phyloP scores from a whole-genome alignment of 106 monocot species.

The Gastrodia elata region DNA sequence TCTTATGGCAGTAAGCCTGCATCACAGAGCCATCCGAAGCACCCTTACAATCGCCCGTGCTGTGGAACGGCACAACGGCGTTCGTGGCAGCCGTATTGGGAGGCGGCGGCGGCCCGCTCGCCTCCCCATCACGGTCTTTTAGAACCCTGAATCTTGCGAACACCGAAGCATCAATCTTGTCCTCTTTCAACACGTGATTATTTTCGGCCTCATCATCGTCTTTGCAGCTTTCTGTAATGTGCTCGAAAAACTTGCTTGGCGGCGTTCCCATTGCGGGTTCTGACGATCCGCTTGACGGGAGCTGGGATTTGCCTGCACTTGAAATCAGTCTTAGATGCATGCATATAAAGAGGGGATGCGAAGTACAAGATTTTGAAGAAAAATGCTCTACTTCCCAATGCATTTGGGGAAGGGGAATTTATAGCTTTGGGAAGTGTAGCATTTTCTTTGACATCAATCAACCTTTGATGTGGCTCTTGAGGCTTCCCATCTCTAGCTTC shows the following conservation, averaged over 20 bases:
- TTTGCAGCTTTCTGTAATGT: too few species aligned
- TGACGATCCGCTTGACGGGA: background rate
- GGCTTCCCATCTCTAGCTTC: constrained; percentile 7
- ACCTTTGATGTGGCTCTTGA: constrained; percentile 6
- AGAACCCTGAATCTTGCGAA: background rate
- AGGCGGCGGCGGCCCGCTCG: background rate
- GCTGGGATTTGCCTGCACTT: background rate
- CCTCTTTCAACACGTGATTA: background rate
- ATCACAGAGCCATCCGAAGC: background rate
- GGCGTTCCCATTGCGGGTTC: background rate
- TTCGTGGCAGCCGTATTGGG: background rate
- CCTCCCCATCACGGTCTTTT: background rate
- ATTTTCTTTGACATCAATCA: too few species aligned
- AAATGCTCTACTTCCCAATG: too few species aligned
- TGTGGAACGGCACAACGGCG: background rate
- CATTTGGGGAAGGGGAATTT: too few species aligned
- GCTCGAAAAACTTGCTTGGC: background rate
- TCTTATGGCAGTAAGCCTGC: background rate
- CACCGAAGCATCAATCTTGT: constrained; percentile 1
- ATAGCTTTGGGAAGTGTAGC: too few species aligned
- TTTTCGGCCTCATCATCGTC: background rate
- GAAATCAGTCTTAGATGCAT: background rate
- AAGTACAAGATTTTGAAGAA: background rate
- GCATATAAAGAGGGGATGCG: background rate
- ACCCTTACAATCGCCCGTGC: too few species aligned